Base-by-base conservation (phyloP, 2,329 filamentous ascomycete species). In the Paracamarosporium sp. region DNA sequence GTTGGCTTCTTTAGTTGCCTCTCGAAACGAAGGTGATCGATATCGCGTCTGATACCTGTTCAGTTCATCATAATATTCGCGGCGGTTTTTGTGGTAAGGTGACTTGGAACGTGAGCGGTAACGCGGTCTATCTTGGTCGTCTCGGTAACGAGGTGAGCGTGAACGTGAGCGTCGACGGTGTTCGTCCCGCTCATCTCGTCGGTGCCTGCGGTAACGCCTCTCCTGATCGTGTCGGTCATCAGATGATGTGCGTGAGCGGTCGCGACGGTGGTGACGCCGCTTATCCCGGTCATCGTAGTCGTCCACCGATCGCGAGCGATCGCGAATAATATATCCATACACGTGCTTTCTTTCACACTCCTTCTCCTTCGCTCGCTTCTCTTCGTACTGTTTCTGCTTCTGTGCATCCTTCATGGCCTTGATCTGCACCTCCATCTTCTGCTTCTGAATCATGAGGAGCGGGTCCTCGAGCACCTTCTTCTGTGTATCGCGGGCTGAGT, bases 401-500 rank as follows among this genome's bases (percentile, higher is more conserved):
- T 74, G 78, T n/a, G 80, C 81, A 54, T 83, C 81, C 63, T 88
- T 87, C 9, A 85, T 82, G 0, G 85, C 84, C 25, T 95, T 81
- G 30, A 96, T 74, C 69, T 91, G 71, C 68, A 74, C 68, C 59
- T 76, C 72, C 71, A 77, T 72, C 74, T 98, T 93, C 73, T 96
- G 90, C 73, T 88, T 90, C 83, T 96, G 97, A 75, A 99, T 97
- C 24, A 93, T 92, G 31, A 98, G 81, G 69, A 99, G 83, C 0
- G 95, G 95, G 73, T 99, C 95, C 64, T 96, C 91, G 62, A 93
- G 85, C 45, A 98, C 88, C 80, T 99, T 99, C 46, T 87, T 79
- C 28, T 92, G 90, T 0, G 89, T 93, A 75, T 99, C 95, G 62
- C 91, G 84, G 15, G 88, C 82, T 3, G 86, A 90, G 72, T 92